phyloP scores from a whole-genome alignment of 2,329 filamentous ascomycete species.

The Lasiodiplodia hormozganensis region DNA sequence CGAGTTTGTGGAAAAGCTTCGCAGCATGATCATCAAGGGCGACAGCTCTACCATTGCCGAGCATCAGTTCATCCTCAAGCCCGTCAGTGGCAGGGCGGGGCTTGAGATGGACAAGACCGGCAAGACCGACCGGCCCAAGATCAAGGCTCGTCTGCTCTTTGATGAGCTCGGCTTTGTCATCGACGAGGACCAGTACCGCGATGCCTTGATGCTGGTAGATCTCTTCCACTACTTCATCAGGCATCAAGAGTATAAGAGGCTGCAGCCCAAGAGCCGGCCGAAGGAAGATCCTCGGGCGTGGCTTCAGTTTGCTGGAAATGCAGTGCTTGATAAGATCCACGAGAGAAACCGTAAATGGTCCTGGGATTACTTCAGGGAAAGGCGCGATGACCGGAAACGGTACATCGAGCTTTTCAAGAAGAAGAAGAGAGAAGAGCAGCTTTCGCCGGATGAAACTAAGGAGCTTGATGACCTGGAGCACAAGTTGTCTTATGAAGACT shows the following conservation, averaged over 20 bases:
- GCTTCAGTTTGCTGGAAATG: slow-evolving; percentile 89
- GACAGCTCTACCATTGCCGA: slow-evolving; percentile 63
- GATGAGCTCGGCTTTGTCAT: slow-evolving; percentile 98
- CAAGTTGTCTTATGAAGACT: slow-evolving; percentile 91
- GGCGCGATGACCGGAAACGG: slow-evolving; percentile 83
- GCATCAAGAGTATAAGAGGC: slow-evolving; percentile 94
- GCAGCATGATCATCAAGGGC: slow-evolving; percentile 77
- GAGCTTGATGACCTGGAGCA: slow-evolving; percentile 80
- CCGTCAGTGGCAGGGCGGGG: slow-evolving; percentile 93
- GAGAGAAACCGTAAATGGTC: slow-evolving; percentile 93
- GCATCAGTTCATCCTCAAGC: slow-evolving; percentile 95
- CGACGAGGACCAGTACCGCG: slow-evolving; percentile 96
- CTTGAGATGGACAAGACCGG: slow-evolving; percentile 95
- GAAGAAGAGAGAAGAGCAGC: slow-evolving; percentile 72
- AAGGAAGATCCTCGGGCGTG: slow-evolving; percentile 93
- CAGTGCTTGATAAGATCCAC: slow-evolving; percentile 91
- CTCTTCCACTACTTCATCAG: slow-evolving; percentile 98
- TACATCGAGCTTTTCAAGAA: slow-evolving; percentile 98
- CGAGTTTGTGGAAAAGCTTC: slow-evolving; percentile 79
- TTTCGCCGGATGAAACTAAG: slow-evolving; percentile 73
- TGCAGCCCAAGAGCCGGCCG: slow-evolving; percentile 83
- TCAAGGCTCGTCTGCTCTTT: slow-evolving; percentile 90
- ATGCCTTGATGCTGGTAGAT: slow-evolving; percentile 97
- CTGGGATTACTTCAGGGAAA: slow-evolving; percentile 93
- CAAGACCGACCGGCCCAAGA: slow-evolving; percentile 76